phyloP scores from a whole-genome alignment of 345 rosid genomes.

The Reutealis trisperma region DNA sequence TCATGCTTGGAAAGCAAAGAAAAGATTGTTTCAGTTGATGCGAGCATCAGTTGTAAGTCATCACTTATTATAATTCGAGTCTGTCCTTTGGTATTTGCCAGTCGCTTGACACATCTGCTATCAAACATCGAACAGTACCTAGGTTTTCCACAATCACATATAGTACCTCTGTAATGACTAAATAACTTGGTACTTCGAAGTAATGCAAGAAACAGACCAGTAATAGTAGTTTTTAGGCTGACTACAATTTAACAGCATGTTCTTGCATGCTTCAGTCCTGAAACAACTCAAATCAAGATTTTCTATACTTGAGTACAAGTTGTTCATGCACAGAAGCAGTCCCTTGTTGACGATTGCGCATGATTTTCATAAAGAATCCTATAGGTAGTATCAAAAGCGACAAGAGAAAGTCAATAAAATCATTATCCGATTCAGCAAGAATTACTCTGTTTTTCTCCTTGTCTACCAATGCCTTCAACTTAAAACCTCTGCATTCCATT shows the following conservation, averaged over 20 bases:
- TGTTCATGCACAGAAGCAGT: conserved; percentile 16
- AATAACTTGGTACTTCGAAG: neutral
- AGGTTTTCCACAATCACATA: conserved; percentile 13
- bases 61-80: conserved; percentile 8
- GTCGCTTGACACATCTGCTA: too few species aligned
- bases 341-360: neutral
- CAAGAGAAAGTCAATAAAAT: conserved; percentile 31
- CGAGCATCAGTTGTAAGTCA: conserved; percentile 18
- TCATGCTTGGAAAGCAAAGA: conserved; percentile 18
- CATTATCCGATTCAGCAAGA: conserved; percentile 18
- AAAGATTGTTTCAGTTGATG: conserved; percentile 6
- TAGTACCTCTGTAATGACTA: conserved; percentile 2
- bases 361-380: conserved; percentile 18
- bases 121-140: neutral
- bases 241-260: conserved; percentile 20
- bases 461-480: conserved; percentile 30
- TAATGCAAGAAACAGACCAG: neutral
- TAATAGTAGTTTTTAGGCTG: too few species aligned
- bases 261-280: conserved; percentile 13
- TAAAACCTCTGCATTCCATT: neutral
- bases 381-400: conserved; percentile 30
- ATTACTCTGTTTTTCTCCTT: conserved; percentile 24
- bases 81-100: conserved; percentile 1
- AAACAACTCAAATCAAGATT: neutral
- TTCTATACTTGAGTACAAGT: conserved; percentile 11